These are phyloP conservation scores for Pinus taeda DNA, from an alignment of 75 land plant species.

Conservation along the genomic window DNA sequence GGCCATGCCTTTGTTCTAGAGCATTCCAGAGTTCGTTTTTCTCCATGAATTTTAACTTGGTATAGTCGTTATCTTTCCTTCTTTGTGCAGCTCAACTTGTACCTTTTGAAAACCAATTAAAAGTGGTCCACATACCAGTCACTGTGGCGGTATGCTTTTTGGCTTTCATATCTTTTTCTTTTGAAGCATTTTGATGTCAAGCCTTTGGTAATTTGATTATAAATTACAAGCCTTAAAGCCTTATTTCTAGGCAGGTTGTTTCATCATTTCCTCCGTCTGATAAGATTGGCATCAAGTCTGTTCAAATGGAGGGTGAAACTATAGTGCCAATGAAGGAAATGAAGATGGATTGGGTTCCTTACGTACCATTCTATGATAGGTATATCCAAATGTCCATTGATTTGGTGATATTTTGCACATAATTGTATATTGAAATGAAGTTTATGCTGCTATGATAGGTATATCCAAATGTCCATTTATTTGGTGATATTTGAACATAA, in stretches of 20 bases:
- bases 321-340: constrained; percentile 94
- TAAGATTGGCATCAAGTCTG: constrained; percentile 93
- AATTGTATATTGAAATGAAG: not conserved
- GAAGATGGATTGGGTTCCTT: constrained; percentile 99
- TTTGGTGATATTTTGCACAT: not conserved
- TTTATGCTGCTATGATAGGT: constrained; percentile 25
- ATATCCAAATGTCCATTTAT: not conserved
- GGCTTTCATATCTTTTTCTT: not conserved
- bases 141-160: constrained; percentile 76
- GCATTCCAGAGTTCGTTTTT: too few relatives aligned
- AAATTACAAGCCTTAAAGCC: too few relatives aligned
- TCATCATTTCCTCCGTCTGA: constrained; percentile 97
- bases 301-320: constrained; percentile 89
- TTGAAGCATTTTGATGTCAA: constrained; percentile 1
- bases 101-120: constrained; percentile 39
- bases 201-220: not conserved
- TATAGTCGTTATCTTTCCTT: not conserved
- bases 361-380: constrained; percentile 77
- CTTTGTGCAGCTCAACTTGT: constrained; percentile 80
- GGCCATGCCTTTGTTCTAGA: constrained; percentile 10
- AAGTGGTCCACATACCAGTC: constrained; percentile 72
- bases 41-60: not conserved
- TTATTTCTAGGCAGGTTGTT: constrained; percentile 51
- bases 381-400: constrained; percentile 6
- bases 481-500: not conserved